Base-by-base conservation (phyloP, 2,329 filamentous ascomycete species). In the Hypomyces rosellus region DNA sequence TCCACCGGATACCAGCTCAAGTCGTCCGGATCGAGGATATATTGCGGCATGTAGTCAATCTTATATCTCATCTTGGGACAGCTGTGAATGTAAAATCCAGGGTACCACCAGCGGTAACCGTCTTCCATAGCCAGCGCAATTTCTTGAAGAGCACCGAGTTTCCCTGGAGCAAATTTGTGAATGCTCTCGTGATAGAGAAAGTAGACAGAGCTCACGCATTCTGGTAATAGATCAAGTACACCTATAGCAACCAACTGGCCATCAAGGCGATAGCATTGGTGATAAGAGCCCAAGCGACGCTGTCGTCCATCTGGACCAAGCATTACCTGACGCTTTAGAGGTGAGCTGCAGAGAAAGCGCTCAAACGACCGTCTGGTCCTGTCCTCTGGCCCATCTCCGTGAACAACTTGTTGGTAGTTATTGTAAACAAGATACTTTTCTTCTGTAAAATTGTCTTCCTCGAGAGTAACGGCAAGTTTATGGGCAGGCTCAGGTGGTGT, bases 41-140 rank as follows among this genome's bases (percentile, higher is more conserved):
- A 80, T 61, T 89, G 86, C 1, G 87, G 88, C 11, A 76, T 74
- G 64, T 88, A 93, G 61, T 90, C 85, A 51, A 84, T 85, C 71
- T 93, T 93, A 72, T 93, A 93, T 58, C 77, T 76, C 88, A 93
- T 92, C 71, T 93, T 93, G 48, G 79, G 75, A 60, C 88, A 92
- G 49, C 72, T 82, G 64, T 91, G 87, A 52, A 93, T 92, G 60
- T 92, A 93, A 66, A 83, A 92, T 5, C 88, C 84, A 5, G 77
- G 85, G 67, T 92, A 93, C 78, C 89, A 93, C 74, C 81, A 89
- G 40, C 77, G 70, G 59, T 91, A 90, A 0, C 80, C 84, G 5
- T 73, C 74, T 61, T 92, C 87, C 3, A 76, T 69, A 0, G 88
- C 85, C 25, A 93, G 65, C 0, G 82, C 74, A 54, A 88, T 86